Evolutionary conservation across 768 basidiomycete species (phyloP), one percentile per base, ranked within the genome.

Genomic region (Boletus eberwhitei): DNA sequence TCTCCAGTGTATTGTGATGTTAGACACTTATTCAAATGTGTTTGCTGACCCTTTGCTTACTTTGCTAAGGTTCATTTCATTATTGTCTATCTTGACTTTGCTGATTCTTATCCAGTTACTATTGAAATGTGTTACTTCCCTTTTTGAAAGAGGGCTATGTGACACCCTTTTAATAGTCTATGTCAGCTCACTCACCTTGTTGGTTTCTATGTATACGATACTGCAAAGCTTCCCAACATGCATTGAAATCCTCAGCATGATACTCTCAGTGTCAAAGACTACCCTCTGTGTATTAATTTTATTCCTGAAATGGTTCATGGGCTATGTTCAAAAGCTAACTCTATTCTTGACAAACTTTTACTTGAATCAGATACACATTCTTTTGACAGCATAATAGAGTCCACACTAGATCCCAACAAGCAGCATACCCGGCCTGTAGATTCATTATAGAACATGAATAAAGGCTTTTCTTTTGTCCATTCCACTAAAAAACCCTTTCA

Each of bases 141-240:
- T 19, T 52, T 2, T 14, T 52, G 6, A 55, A 55, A 8, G 54
- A 55, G 16, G 43, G 54, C 0, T 45, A 53, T 19, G 34, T 34
- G 0, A 56, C 34, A 1, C 45, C 38, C 0, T n/a, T 56, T 56
- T 24, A 56, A 52, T 1, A 21, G 0, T 1, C 8, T 56, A 2
- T 4, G 12, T 0, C 24, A 56, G 11, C 50, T 52, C 0, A 41
- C 14, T 0, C 55, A 56, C 8, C 26, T 53, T 0, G 21, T 39
- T 0, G 0, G 9, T 19, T 0, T 4, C 2, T 11, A 52, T 14
- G 45, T 45, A 0, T 46, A 35, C 11, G 16, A 40, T 4, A 4
- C 34, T 12, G 1, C 17, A 0, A 47, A 41, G 5, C 31, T 53
- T 16, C 45, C 50, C 0, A 11, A 47, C 5, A 52, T 56, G 55